Evolutionary conservation across 1,139 yeast genomes (phyloP).

Genomic region (Eremothecium cymbalariae): DNA sequence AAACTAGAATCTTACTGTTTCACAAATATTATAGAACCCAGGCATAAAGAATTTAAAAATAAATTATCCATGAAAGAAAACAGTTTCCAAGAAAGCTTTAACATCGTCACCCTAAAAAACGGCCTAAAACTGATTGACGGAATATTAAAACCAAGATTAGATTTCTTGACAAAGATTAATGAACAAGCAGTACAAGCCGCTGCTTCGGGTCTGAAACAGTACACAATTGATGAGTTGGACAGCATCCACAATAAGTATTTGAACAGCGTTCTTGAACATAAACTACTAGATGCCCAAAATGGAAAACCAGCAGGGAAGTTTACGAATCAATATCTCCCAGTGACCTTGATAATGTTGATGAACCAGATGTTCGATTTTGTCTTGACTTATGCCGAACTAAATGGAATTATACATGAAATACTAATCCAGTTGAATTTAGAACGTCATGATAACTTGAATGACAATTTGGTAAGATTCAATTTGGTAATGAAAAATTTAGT

Average conservation of each 20-base stretch:
- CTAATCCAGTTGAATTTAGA: constrained; percentile 25
- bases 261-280: constrained; percentile 20
- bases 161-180: constrained; percentile 3
- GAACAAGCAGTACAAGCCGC: background rate
- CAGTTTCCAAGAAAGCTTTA: constrained; percentile 5
- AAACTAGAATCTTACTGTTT: constrained; percentile 22
- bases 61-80: constrained; percentile 27
- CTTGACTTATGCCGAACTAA: constrained; percentile 17
- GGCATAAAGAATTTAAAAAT: constrained; percentile 34
- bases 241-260: constrained; percentile 21
- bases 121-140: constrained; percentile 20
- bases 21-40: constrained; percentile 27
- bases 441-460: constrained; percentile 15
- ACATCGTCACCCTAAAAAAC: constrained; percentile 12
- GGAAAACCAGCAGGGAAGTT: constrained; percentile 16
- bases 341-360: constrained; percentile 21
- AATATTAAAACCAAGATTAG: constrained; percentile 17
- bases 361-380: constrained; percentile 23
- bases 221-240: constrained; percentile 26
- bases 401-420: constrained; percentile 24
- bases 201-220: constrained; percentile 4
- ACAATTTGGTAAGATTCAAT: constrained; percentile 18
- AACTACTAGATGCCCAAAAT: constrained; percentile 20
- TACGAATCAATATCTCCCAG: constrained; percentile 25
- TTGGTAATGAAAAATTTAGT: constrained; percentile 16